Base-by-base conservation (phyloP, 2,329 filamentous ascomycete genomes). In the Fusarium longipes region DNA sequence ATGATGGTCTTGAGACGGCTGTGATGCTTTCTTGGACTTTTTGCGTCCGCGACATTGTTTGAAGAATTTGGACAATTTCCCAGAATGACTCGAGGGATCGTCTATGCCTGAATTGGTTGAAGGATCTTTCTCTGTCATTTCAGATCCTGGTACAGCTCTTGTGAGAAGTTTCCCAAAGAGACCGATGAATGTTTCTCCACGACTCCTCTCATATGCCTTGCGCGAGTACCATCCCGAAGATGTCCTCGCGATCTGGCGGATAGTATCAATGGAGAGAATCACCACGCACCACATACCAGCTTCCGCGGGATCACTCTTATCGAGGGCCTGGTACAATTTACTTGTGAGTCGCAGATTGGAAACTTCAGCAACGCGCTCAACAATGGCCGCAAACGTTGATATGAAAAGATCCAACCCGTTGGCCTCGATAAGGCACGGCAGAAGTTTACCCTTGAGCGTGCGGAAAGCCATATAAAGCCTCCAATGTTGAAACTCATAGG, bases 361-460 rank as follows among this genome's bases (percentile, higher is more conserved):
- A 7, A 80, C 78, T 33, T 79, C 78, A 14, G 75, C 70, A 1
- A 80, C 73, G 17, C 73, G 77, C 42, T 80, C 78, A 2, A 93
- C 67, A 4, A 94, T 77, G 0, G 87, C 88, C 4, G 96, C 82
- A 2, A 77, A 62, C 0, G 87, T 88, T 2, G 91, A 87, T 39
- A 94, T 89, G 29, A 90, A 77, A 12, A 97, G 79, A 77, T 97
- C 93, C 22, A 94, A 82, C 1, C 90, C 91, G 74, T 97, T 97
- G 5, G 93, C 93, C 45, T 85, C 81, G 29, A 95, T 74, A 1
- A 97, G 79, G 6, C 92, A 86, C 22, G 79, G 81, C 4, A 95
- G 83, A 2, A 97, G 89, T 1, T 90, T 90, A 0, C 93, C 93
- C 40, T 82, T 81, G 11, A 97, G 82, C 44, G 89, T 86, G 40